Percentiles rank a stretch among this genome's conserved stretches.
phyloP scores from a whole-genome alignment of 441 rosid species.

The Omphalea diandra region DNA sequence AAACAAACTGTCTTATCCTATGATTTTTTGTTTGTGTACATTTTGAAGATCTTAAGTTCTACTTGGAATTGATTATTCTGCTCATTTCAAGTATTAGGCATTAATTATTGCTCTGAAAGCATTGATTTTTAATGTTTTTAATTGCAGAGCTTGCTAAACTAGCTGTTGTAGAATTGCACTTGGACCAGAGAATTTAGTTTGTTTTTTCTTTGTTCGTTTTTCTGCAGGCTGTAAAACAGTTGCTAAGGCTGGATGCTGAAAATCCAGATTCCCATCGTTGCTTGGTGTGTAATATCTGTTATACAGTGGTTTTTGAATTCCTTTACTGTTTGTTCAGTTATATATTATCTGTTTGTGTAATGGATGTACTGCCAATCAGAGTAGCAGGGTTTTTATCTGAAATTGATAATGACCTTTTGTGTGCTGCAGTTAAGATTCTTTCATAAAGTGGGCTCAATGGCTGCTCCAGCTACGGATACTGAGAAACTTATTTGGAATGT shows the following conservation, averaged over 20 bases:
- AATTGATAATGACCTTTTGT: slow-evolving; percentile 27
- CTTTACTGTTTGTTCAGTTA: neutral
- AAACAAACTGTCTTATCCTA: too few relatives aligned
- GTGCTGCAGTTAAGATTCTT: slow-evolving; percentile 80
- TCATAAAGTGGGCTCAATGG: slow-evolving; percentile 61
- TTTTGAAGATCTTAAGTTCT: too few relatives aligned
- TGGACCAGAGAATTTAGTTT: neutral
- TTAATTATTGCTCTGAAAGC: too few relatives aligned
- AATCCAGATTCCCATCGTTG: slow-evolving; percentile 89
- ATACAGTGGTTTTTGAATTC: neutral
- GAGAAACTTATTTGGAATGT: slow-evolving; percentile 93
- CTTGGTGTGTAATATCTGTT: slow-evolving; percentile 57
- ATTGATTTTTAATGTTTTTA: too few relatives aligned
- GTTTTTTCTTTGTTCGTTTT: neutral
- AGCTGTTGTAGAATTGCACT: too few relatives aligned
- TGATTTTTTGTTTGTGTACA: too few relatives aligned
- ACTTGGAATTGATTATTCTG: too few relatives aligned
- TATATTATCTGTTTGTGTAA: neutral
- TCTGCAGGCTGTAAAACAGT: slow-evolving; percentile 82
- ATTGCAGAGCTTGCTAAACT: too few relatives aligned
- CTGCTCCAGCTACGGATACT: slow-evolving; percentile 62
- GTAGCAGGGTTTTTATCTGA: slow-evolving; percentile 2
- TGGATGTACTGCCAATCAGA: neutral
- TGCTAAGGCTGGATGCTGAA: slow-evolving; percentile 85
- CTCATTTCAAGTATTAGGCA: too few relatives aligned